These are phyloP conservation scores for Cystoderma amianthinum DNA, from an alignment of 768 basidiomycete species.

Conservation along the genomic window DNA sequence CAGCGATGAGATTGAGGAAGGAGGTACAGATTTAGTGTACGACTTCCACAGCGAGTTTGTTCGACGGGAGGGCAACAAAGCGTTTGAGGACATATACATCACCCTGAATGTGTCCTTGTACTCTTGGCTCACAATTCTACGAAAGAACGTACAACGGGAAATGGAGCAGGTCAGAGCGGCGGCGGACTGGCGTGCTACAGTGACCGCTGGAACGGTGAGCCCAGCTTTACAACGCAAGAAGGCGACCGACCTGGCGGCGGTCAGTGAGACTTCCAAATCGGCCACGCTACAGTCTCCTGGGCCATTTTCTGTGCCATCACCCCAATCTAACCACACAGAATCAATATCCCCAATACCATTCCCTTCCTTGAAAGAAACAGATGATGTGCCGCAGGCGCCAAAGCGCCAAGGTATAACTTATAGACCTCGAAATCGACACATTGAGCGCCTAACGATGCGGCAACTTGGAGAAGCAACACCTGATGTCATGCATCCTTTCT, in stretches of 20 bases:
- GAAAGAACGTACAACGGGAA: slow-evolving; percentile 70
- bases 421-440: slow-evolving; percentile 49
- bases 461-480: slow-evolving; percentile 88
- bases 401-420: slow-evolving; percentile 37
- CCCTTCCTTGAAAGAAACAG: background rate
- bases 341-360: slow-evolving; percentile 1
- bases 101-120: slow-evolving; percentile 79
- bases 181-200: slow-evolving; percentile 43
- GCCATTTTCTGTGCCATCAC: background rate
- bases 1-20: slow-evolving; percentile 50
- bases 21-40: slow-evolving; percentile 42
- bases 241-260: slow-evolving; percentile 25
- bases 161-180: slow-evolving; percentile 66
- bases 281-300: slow-evolving; percentile 18
- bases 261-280: slow-evolving; percentile 22
- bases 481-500: slow-evolving; percentile 83
- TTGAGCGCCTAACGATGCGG: slow-evolving; percentile 77
- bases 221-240: slow-evolving; percentile 22
- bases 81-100: slow-evolving; percentile 76
- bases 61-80: slow-evolving; percentile 41
- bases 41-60: slow-evolving; percentile 70
- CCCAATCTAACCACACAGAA: slow-evolving; percentile 1
- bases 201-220: slow-evolving; percentile 17
- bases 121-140: slow-evolving; percentile 72
- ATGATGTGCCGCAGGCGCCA: slow-evolving; percentile 4